A percentile compares a stretch with the other conserved stretches of the same genome.
Conservation (phyloP, 2,329 filamentous ascomycete genomes). For the Rhinocladiella similis region DNA sequence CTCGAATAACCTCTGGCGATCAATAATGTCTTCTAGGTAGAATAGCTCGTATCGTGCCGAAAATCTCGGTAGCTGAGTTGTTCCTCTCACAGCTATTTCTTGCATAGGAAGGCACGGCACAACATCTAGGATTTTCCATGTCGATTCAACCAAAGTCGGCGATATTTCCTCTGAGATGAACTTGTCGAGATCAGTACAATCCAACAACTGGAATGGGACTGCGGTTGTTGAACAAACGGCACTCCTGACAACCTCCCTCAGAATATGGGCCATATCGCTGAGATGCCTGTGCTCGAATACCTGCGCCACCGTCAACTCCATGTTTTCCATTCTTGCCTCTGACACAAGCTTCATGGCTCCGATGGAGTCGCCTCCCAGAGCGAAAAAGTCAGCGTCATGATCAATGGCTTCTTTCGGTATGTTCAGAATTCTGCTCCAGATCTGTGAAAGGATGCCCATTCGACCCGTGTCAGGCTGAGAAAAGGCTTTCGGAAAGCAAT, state of each 20-base stretch:
- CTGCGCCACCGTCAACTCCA: constrained; percentile 29
- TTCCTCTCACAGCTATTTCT: constrained; percentile 59
- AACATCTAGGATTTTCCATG: constrained; percentile 56
- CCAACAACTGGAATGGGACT: too few species aligned
- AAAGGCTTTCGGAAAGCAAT: too few species aligned
- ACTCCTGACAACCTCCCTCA: constrained; percentile 39
- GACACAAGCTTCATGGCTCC: constrained; percentile 32
- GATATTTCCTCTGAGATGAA: too few species aligned
- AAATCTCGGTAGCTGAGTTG: constrained; percentile 58
- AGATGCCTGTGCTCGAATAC: constrained; percentile 39
- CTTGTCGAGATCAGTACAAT: too few species aligned
- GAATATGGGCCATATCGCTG: constrained; percentile 53
- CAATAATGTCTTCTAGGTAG: constrained; percentile 55
- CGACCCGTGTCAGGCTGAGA: too few species aligned
- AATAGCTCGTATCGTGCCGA: constrained; percentile 66
- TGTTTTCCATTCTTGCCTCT: constrained; percentile 13
- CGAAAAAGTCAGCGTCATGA: constrained; percentile 30
- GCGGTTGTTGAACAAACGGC: too few species aligned
- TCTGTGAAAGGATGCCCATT: too few species aligned
- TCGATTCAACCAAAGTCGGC: too few species aligned
- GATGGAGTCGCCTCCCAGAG: constrained; percentile 34
- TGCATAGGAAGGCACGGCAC: constrained; percentile 61
- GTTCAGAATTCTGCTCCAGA: constrained; percentile 51
- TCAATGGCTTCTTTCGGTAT: constrained; percentile 37
- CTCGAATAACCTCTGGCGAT: constrained; percentile 49